Conservation (phyloP, 441 rosid genomes). For the Adansonia rubrostipa region DNA sequence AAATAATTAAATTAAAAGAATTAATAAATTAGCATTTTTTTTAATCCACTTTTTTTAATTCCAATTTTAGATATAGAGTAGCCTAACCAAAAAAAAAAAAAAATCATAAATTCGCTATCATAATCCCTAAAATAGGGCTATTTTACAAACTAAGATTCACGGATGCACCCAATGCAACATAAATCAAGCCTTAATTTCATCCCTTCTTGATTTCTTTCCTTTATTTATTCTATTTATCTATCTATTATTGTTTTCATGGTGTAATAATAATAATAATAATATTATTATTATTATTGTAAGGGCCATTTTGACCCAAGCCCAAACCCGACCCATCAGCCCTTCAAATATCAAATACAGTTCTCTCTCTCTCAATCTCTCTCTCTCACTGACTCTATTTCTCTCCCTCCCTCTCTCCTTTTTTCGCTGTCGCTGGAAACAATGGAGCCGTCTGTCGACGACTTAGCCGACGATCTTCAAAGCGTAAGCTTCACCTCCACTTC, state of each 20-base stretch:
- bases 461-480: constrained; percentile 89
- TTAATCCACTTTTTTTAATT: neutral
- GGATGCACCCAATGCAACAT: neutral
- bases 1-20: neutral
- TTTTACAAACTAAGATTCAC: neutral
- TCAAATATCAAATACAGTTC: constrained; percentile 16
- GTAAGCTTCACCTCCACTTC: constrained; percentile 82
- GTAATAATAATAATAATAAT: too few relatives aligned
- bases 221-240: neutral
- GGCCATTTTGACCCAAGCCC: constrained; percentile 11
- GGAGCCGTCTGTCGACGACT: constrained; percentile 81
- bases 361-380: neutral
- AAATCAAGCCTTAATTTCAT: constrained; percentile 14
- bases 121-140: neutral
- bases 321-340: constrained; percentile 35
- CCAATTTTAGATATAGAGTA: neutral
- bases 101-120: neutral
- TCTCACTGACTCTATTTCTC: neutral
- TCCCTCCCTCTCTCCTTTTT: constrained; percentile 8
- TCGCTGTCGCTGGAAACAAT: constrained; percentile 38
- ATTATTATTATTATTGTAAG: neutral
- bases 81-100: neutral
- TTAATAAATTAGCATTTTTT: neutral
- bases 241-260: too few relatives aligned
- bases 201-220: neutral